Conservation (phyloP, 257 asterid species). For the Plantago major region DNA sequence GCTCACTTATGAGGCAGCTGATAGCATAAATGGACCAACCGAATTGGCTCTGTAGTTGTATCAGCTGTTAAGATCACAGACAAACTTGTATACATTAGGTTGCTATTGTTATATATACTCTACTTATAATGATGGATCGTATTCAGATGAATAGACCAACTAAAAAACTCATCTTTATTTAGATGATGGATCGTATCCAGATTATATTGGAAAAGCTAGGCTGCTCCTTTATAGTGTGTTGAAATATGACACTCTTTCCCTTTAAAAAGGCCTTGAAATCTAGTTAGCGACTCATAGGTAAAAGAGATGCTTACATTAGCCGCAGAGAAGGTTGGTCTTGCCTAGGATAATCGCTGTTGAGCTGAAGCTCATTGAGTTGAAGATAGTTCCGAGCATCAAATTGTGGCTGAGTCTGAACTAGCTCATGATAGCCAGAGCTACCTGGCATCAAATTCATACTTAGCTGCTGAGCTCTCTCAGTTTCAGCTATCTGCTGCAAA, state of each 20-base stretch:
- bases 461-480: conserved; percentile 64
- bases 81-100: neutral
- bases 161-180: no score
- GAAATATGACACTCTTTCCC: neutral
- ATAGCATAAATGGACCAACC: neutral
- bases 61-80: conserved; percentile 13
- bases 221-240: neutral
- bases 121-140: no score
- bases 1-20: conserved; percentile 1
- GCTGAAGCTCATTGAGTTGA: conserved; percentile 51
- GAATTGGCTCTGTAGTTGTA: conserved; percentile 2
- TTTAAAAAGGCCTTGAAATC: neutral
- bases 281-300: neutral
- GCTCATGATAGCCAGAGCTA: conserved; percentile 46
- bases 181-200: no score
- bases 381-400: conserved; percentile 77
- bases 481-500: conserved; percentile 78
- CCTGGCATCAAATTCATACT: conserved; percentile 80
- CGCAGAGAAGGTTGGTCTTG: conserved; percentile 63
- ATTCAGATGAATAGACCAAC: no score
- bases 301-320: conserved; percentile 44
- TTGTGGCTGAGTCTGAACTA: conserved; percentile 43
- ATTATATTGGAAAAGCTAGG: neutral
- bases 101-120: neutral
- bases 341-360: conserved; percentile 41